Evolutionary conservation across 176 grass and related monocot species (phyloP), one percentile per base, ranked within the genome.

Genomic region (Metroxylon sagu): DNA sequence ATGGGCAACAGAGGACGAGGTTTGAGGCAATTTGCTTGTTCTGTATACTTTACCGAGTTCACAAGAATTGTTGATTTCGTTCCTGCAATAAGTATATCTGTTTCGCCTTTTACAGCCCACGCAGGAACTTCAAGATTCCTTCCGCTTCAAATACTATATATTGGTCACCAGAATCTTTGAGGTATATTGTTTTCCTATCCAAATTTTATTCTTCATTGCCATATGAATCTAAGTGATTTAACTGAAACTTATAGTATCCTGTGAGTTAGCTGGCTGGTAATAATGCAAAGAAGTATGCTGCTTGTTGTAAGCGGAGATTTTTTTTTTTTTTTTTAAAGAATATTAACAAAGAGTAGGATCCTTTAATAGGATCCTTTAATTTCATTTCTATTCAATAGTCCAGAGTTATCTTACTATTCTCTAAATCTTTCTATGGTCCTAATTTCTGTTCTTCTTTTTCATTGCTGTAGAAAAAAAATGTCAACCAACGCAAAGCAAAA

Each of bases 1-100:
- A 12, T 97, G 92, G 92, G 92, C 92, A 15, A 97, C 83, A 23
- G 92, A 97, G 77, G 92, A 97, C 19, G 92, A 97, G 90, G 90
- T 95, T 26, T 52, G 48, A 7, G 35, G 35, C 35, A 2, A 43
- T 43, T 43, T 43, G 2, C 7, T 43, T 62, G 27, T 27, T 16
- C 17, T 69, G 29, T 39, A 25, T n/a, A 64, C 23, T 31, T 29
- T 50, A 30, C 0, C 3, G 3, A 59, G 16, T 27, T 28, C 27
- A 16, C 57, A 29, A 0, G 50, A 55, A 39, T 60, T 6, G 66
- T 25, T 51, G 49, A 60, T 25, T 18, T 65, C 5, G 51, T 59
- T 23, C 70, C 0, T 71, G 12, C 12, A 64, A 31, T 43, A 6
- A 10, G 7, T 43, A 43, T 43, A 12, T 10, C 2, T 43, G 35